Evolutionary conservation across 352 stramenopile species (phyloP), one percentile per base, ranked within the genome.

Genomic region (Nothophytophthora sp.): DNA sequence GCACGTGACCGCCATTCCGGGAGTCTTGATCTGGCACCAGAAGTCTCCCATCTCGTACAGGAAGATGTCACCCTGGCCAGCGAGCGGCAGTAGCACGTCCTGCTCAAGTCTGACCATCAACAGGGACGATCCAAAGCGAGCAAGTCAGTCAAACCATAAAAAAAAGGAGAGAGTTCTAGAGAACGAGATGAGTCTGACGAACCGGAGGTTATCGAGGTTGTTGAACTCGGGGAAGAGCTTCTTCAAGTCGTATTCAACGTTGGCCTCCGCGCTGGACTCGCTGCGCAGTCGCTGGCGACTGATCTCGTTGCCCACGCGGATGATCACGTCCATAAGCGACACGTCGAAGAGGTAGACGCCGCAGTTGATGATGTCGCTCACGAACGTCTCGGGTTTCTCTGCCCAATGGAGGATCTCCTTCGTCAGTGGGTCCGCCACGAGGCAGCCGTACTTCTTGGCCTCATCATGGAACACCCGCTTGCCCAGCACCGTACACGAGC

Each of bases 11-110:
- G 86, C 84, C 86, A 95, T 95, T 15, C 86, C 86, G 0, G 86
- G 86, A 1, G 86, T 96, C 73, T 95, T 96, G 71, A 96, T 96
- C 52, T 96, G 86, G 46, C 84, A 95, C 86, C 86, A 96, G 45
- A 96, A 95, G 54, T 96, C 84, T 1, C 86, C 86, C 1, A 87
- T 88, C 45, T 96, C 84, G 55, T 79, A 87, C 20, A 96, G 52
- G 29, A 81, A 95, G 16, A 96, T 58, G 20, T 63, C 73, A 4
- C 80, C 74, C 19, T 86, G 75, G n/a, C 86, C 86, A 9, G 86
- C 86, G 12, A 93, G 63, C 5, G 82, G 84, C n/a, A 94, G 46
- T 39, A 96, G 45, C 20, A 96, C 65, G 54, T 96, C 86, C 57
- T 96, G 86, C 52, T 96, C 86, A 22, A 96, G 33, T 46, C 86